phyloP scores from a whole-genome alignment of 2,329 filamentous ascomycete species.

The Neofusicoccum sp. region DNA sequence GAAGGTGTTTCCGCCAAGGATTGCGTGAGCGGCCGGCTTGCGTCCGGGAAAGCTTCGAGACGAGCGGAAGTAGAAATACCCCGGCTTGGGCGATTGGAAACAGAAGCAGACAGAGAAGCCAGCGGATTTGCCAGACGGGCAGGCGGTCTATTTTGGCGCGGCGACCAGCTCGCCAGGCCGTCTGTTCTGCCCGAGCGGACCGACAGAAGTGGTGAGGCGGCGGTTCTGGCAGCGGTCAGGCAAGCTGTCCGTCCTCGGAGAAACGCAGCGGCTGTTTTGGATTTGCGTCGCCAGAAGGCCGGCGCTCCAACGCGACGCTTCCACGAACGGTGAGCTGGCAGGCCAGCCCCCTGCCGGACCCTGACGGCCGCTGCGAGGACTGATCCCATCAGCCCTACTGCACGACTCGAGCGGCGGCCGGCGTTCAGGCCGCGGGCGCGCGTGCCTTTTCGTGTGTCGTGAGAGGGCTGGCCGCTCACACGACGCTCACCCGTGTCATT shows the following conservation, averaged over 20 bases:
- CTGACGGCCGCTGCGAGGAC: not conserved
- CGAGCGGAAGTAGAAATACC: not conserved
- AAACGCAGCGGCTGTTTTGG: not conserved
- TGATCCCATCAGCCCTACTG: slow-evolving; percentile 6
- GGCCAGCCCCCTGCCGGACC: not conserved
- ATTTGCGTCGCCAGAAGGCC: too few relatives aligned
- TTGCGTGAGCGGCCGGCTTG: slow-evolving; percentile 6
- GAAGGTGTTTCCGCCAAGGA: not conserved
- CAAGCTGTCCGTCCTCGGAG: slow-evolving; percentile 1
- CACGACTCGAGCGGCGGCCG: slow-evolving; percentile 1
- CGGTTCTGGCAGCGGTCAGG: not conserved
- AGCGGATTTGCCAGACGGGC: not conserved
- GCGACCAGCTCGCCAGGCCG: not conserved
- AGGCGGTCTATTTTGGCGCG: not conserved
- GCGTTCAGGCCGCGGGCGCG: slow-evolving; percentile 10
- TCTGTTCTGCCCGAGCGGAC: not conserved
- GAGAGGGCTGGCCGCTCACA: slow-evolving; percentile 10
- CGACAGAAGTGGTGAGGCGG: not conserved
- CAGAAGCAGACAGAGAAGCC: not conserved
- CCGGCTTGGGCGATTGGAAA: slow-evolving; percentile 10
- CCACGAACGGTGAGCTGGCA: not conserved
- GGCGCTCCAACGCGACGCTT: not conserved
- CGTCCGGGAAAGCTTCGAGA: slow-evolving; percentile 1
- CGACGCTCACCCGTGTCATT: slow-evolving; percentile 8
- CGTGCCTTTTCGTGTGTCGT: not conserved